Conservation (phyloP, 306 rosid species). For the Malus domestica region ASM211411v1 NC_041805.1:32777001-32777500, state of each 20-base stretch:
- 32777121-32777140: not conserved
- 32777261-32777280: conserved; percentile 95
- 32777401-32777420: conserved; percentile 31
- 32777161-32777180: not conserved
- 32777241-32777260: conserved; percentile 95
- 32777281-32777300: conserved; percentile 95
- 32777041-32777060: not conserved
- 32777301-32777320: conserved; percentile 92
- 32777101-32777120: not conserved
- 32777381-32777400: conserved; percentile 12
- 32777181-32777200: conserved; percentile 5
- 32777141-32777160: not conserved
- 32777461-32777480: conserved; percentile 78
- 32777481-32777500: conserved; percentile 13
- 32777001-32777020: not conserved
- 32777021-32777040: not conserved
- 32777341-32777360: not conserved
- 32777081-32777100: not conserved
- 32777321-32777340: conserved; percentile 64
- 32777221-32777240: conserved; percentile 93
- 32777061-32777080: not conserved
- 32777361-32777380: not conserved
- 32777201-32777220: conserved; percentile 98
- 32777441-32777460: conserved; percentile 83
- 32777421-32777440: conserved; percentile 12